Percentiles rank a stretch among this genome's conserved stretches.
phyloP scores from a whole-genome alignment of 192 early-diverging fungal genomes.

The Rhizoclosmatium globosum region DNA sequence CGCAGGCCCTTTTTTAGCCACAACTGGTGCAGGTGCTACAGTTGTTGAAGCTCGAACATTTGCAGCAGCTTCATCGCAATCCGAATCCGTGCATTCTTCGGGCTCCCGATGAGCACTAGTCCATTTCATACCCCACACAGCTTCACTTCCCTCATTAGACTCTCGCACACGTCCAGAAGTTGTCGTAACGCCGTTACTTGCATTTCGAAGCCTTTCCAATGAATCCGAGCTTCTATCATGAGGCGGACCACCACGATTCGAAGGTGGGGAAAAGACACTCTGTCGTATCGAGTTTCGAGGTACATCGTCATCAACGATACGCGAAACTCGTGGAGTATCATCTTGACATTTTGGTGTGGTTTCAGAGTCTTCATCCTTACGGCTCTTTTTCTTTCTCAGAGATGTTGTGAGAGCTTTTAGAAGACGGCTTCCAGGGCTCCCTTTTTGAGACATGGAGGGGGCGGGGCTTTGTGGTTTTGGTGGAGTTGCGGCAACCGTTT shows the following conservation, averaged over 20 bases:
- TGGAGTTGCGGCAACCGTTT: background rate
- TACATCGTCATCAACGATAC: background rate
- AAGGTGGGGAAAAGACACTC: background rate
- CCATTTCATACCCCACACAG: slow-evolving; percentile 37
- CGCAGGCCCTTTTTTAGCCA: too few species aligned
- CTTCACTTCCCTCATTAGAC: slow-evolving; percentile 30
- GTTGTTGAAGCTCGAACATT: too few species aligned
- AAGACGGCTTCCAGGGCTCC: slow-evolving; percentile 1
- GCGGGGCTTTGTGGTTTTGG: background rate
- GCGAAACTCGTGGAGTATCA: background rate
- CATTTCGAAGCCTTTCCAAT: background rate
- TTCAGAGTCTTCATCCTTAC: background rate
- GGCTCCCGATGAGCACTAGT: slow-evolving; percentile 23
- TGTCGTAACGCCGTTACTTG: background rate
- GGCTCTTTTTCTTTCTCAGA: slow-evolving; percentile 10
- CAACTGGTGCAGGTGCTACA: too few species aligned
- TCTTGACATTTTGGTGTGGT: background rate
- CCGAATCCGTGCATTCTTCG: background rate
- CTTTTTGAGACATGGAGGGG: background rate
- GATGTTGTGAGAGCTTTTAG: slow-evolving; percentile 7
- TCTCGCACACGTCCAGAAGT: background rate
- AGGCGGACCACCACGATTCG: too few species aligned
- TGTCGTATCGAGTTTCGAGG: background rate
- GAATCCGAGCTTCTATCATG: too few species aligned
- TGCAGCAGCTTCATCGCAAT: too few species aligned